Conservation (phyloP, 179 eudicot genomes). For the Beta corolliflora region DNA sequence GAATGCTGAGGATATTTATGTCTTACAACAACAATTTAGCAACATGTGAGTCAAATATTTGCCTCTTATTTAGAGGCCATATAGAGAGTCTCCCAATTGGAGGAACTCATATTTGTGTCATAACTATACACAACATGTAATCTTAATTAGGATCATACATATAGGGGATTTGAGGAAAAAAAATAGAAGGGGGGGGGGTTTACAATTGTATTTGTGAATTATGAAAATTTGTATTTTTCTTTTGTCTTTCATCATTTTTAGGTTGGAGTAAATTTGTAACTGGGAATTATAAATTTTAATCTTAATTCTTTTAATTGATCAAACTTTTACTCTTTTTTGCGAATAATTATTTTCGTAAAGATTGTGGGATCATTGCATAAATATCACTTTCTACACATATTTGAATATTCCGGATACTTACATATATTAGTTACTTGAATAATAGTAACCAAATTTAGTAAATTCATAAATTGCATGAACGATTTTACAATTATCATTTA, state of each 20-base stretch:
- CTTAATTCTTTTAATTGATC: constrained; percentile 22
- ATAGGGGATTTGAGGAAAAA: constrained; percentile 3
- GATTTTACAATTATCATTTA: neutral
- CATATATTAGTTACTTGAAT: too few species aligned
- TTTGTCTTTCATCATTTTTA: neutral
- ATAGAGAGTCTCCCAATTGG: constrained; percentile 8
- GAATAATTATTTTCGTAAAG: neutral
- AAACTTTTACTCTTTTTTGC: neutral
- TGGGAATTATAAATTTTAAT: constrained; percentile 4
- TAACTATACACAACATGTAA: constrained; percentile 17
- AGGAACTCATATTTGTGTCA: constrained; percentile 24
- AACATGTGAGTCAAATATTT: constrained; percentile 33
- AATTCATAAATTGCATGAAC: neutral
- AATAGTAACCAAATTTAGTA: too few species aligned
- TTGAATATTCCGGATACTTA: too few species aligned
- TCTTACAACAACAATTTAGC: constrained; percentile 56
- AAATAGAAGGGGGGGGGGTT: neutral
- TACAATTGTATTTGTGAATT: constrained; percentile 17
- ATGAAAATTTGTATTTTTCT: neutral
- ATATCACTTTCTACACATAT: too few species aligned
- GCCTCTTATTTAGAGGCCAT: neutral
- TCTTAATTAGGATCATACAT: constrained; percentile 26
- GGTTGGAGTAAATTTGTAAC: neutral
- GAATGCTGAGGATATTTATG: constrained; percentile 67
- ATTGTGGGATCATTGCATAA: neutral